Conservation (phyloP, 176 grass and related monocot genomes). For the Miscanthus lutarioriparius region DNA sequence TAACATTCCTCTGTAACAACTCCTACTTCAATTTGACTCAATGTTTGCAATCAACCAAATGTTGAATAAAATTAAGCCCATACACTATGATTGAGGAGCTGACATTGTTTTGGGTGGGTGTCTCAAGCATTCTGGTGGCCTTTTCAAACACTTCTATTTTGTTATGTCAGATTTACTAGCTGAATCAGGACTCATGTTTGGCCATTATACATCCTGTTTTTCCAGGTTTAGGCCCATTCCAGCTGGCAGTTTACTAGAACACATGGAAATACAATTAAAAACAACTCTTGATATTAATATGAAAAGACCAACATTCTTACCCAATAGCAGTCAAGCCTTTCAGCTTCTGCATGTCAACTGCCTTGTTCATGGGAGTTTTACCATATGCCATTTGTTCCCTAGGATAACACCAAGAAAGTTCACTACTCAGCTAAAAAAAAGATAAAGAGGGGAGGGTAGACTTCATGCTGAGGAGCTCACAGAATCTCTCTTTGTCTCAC, state of each 20-base stretch:
- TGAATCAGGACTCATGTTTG: background rate
- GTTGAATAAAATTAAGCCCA: background rate
- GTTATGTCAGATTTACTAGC: slow-evolving; percentile 18
- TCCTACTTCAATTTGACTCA: background rate
- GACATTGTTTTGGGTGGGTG: background rate
- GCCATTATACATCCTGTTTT: slow-evolving; percentile 12
- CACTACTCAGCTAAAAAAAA: slow-evolving; percentile 10
- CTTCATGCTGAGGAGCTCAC: slow-evolving; percentile 47
- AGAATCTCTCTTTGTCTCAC: slow-evolving; percentile 60
- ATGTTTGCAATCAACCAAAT: background rate
- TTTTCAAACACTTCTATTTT: background rate
- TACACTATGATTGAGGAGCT: background rate
- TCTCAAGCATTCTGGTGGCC: background rate
- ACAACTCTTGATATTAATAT: background rate
- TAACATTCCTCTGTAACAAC: background rate
- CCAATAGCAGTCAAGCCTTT: slow-evolving; percentile 67
- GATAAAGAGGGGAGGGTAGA: background rate
- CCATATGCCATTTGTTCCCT: slow-evolving; percentile 87
- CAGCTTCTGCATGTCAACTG: slow-evolving; percentile 80
- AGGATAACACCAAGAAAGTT: slow-evolving; percentile 1
- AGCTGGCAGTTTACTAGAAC: background rate
- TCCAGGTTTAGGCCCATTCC: background rate
- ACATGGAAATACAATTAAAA: background rate
- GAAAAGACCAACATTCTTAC: slow-evolving; percentile 48
- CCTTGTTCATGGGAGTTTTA: slow-evolving; percentile 75